Conservation (phyloP, 805 yeast species). For the Saturnispora halmiae region DNA sequence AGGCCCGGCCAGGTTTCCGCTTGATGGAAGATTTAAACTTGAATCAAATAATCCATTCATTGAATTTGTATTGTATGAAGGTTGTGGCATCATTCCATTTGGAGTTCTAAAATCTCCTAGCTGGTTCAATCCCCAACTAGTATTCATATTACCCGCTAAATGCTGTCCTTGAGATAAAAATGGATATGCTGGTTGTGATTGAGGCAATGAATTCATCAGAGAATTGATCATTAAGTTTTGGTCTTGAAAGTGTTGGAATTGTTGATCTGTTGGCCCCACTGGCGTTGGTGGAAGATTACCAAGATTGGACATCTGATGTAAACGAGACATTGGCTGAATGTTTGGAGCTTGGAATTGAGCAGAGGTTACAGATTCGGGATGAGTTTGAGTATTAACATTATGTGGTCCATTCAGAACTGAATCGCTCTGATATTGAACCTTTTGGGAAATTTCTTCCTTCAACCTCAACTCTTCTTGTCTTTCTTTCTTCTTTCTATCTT, state of each 20-base stretch:
- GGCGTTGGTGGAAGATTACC: not conserved
- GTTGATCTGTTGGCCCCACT: not conserved
- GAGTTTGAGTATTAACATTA: too few species aligned
- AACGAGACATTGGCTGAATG: too few species aligned
- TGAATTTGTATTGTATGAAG: not conserved
- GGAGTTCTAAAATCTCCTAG: not conserved
- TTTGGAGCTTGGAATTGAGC: too few species aligned
- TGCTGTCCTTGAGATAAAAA: not conserved
- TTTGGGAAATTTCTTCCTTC: not conserved
- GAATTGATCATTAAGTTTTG: slow-evolving; percentile 1
- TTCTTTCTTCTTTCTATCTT: slow-evolving; percentile 31
- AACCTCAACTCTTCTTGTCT: slow-evolving; percentile 24
- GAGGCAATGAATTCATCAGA: not conserved
- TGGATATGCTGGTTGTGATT: not conserved
- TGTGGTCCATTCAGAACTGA: too few species aligned
- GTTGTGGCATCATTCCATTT: not conserved
- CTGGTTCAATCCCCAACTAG: not conserved
- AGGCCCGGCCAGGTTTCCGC: not conserved
- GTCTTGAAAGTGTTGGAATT: not conserved
- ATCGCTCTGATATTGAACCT: not conserved
- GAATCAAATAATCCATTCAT: not conserved
- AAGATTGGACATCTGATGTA: too few species aligned
- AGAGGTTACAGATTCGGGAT: too few species aligned
- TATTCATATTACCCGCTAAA: not conserved
- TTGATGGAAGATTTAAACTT: not conserved